Percentiles rank a stretch among this genome's conserved stretches.
Evolutionary conservation across 1,284 basidiomycete species (phyloP).

Genomic region (Peniophora sp.): DNA sequence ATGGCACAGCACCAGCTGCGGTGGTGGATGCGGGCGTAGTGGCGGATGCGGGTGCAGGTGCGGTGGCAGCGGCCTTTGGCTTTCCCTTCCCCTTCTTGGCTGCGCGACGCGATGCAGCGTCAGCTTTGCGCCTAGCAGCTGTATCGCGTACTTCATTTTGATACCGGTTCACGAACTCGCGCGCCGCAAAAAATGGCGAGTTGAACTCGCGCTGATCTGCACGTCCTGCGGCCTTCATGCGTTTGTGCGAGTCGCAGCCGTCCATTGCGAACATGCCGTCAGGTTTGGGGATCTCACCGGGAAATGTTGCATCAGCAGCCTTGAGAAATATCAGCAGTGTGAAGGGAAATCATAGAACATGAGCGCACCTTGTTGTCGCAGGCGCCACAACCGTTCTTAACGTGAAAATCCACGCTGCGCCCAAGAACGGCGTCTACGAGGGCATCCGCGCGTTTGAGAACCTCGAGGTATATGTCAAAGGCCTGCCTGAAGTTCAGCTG

Average conservation of each 20-base stretch:
- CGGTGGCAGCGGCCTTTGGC: too few relatives aligned
- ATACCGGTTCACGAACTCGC: conserved; percentile 11
- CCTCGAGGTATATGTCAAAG: conserved; percentile 13
- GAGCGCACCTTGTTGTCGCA: conserved; percentile 17
- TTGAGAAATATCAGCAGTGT: background rate
- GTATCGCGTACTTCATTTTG: conserved; percentile 1
- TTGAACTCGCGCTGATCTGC: conserved; percentile 2
- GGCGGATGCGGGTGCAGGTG: background rate
- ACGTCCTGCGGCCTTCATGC: conserved; percentile 2
- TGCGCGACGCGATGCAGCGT: too few relatives aligned
- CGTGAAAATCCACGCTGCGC: conserved; percentile 8
- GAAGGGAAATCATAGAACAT: background rate
- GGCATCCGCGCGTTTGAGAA: conserved; percentile 5
- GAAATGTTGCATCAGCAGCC: too few relatives aligned
- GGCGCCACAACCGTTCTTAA: conserved; percentile 16
- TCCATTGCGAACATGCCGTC: conserved; percentile 20
- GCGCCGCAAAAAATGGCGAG: conserved; percentile 8
- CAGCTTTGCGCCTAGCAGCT: too few relatives aligned
- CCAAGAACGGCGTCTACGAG: conserved; percentile 1
- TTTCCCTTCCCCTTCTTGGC: too few relatives aligned
- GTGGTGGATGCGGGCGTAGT: background rate
- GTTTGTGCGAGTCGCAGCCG: conserved; percentile 26
- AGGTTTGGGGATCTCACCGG: conserved; percentile 13
- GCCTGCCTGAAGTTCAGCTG: conserved; percentile 9
- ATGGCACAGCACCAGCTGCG: too few relatives aligned